phyloP scores from a whole-genome alignment of 192 early-diverging fungal species.

The Rhizoclosmatium globosum region DNA sequence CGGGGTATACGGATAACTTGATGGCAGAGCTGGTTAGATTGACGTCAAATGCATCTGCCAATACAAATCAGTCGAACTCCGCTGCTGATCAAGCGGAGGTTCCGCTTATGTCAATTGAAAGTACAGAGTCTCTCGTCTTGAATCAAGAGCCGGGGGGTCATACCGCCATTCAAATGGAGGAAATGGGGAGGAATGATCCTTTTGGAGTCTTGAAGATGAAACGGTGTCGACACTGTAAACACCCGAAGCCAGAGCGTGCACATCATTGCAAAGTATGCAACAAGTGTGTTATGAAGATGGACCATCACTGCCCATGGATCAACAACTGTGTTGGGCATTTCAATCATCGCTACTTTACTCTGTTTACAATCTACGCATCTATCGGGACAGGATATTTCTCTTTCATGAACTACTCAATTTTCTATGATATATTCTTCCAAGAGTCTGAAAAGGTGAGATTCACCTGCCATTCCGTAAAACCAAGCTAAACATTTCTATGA shows the following conservation, averaged over 20 bases:
- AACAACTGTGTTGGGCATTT: slow-evolving; percentile 59
- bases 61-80: no score
- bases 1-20: slow-evolving; percentile 32
- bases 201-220: slow-evolving; percentile 17
- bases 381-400: slow-evolving; percentile 39
- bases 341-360: slow-evolving; percentile 65
- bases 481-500: no score
- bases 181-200: not conserved
- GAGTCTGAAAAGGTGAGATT: not conserved
- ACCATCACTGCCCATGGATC: slow-evolving; percentile 53
- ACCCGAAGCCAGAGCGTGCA: slow-evolving; percentile 49
- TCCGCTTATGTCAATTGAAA: not conserved
- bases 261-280: slow-evolving; percentile 58
- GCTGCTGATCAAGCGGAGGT: not conserved
- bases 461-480: no score
- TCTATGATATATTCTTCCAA: slow-evolving; percentile 26
- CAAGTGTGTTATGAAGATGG: slow-evolving; percentile 60
- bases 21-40: not conserved
- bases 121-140: not conserved
- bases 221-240: slow-evolving; percentile 18
- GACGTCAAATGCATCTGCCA: not conserved
- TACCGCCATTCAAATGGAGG: no score
- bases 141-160: no score
- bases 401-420: slow-evolving; percentile 18
- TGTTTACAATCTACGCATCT: slow-evolving; percentile 54